phyloP scores from a whole-genome alignment of 192 early-diverging fungal genomes.

The Coemansia sp. region DNA sequence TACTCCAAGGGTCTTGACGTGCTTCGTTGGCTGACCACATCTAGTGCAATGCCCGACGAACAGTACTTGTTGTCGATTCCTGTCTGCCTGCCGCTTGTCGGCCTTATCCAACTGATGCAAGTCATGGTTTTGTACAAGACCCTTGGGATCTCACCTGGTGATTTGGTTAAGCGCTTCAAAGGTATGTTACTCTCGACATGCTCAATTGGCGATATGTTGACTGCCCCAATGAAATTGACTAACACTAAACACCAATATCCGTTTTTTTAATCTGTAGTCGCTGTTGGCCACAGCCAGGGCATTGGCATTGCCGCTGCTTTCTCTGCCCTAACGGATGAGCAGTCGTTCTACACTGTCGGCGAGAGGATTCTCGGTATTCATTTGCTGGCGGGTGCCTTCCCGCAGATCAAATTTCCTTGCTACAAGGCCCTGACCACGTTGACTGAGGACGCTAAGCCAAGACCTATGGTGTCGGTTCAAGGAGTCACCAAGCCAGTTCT shows the following conservation, averaged over 20 bases:
- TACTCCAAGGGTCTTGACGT: slow-evolving; percentile 77
- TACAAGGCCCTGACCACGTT: not conserved
- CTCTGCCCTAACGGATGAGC: slow-evolving; percentile 75
- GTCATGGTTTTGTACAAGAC: slow-evolving; percentile 72
- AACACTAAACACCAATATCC: not conserved
- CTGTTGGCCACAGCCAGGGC: slow-evolving; percentile 90
- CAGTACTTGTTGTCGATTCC: slow-evolving; percentile 73
- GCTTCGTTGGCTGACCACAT: slow-evolving; percentile 76
- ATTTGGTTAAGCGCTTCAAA: slow-evolving; percentile 31
- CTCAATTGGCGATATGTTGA: not conserved
- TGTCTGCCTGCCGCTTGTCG: slow-evolving; percentile 81
- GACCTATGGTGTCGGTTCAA: slow-evolving; percentile 27
- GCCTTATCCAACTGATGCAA: slow-evolving; percentile 86
- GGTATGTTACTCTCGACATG: slow-evolving; percentile 18
- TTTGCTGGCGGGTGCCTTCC: slow-evolving; percentile 82
- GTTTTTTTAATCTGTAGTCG: slow-evolving; percentile 21
- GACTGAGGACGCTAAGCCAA: not conserved
- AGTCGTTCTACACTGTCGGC: slow-evolving; percentile 77
- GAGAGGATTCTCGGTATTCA: slow-evolving; percentile 81
- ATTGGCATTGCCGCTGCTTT: slow-evolving; percentile 86
- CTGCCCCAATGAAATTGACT: not conserved
- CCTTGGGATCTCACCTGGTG: slow-evolving; percentile 60
- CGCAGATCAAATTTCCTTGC: slow-evolving; percentile 64
- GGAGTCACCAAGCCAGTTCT: slow-evolving; percentile 16
- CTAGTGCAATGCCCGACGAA: slow-evolving; percentile 69